These are phyloP conservation scores for Loxodes magnus DNA, from an alignment of 73 alveolate species.

Conservation along the genomic window DNA sequence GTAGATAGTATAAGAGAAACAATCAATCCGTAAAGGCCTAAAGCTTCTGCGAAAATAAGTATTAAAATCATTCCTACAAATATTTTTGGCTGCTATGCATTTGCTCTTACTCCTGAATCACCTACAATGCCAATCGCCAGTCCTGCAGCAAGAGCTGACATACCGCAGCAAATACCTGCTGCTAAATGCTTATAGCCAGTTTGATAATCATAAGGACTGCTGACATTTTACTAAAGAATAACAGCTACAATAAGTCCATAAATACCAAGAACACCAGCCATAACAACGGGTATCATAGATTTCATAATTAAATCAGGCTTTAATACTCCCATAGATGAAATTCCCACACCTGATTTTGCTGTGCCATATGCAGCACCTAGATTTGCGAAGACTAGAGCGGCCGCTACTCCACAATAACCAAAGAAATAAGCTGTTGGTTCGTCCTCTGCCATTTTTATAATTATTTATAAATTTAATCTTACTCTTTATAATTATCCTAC, in stretches of 20 bases:
- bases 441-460: conserved; percentile 1
- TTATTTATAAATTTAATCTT: no score
- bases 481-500: no score
- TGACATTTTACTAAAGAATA: conserved; percentile 33
- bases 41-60: conserved; percentile 83
- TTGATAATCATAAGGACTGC: conserved; percentile 7
- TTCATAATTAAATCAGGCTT: conserved; percentile 64
- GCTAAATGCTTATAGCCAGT: conserved; percentile 52
- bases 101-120: conserved; percentile 67
- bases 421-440: conserved; percentile 59
- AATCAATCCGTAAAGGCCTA: conserved; percentile 81
- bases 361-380: conserved; percentile 72
- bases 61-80: conserved; percentile 83
- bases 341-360: conserved; percentile 83
- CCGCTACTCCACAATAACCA: conserved; percentile 94
- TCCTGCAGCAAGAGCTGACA: conserved; percentile 88
- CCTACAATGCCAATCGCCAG: conserved; percentile 84
- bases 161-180: conserved; percentile 75
- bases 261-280: conserved; percentile 78
- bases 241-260: conserved; percentile 70
- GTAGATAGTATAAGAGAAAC: conserved; percentile 63
- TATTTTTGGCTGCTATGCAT: conserved; percentile 42
- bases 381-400: conserved; percentile 84
- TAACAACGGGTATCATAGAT: conserved; percentile 59
- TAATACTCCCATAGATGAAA: conserved; percentile 76